These are phyloP conservation scores for Lepidium didymum DNA, from an alignment of 345 rosid genomes.

Conservation along the genomic window DNA sequence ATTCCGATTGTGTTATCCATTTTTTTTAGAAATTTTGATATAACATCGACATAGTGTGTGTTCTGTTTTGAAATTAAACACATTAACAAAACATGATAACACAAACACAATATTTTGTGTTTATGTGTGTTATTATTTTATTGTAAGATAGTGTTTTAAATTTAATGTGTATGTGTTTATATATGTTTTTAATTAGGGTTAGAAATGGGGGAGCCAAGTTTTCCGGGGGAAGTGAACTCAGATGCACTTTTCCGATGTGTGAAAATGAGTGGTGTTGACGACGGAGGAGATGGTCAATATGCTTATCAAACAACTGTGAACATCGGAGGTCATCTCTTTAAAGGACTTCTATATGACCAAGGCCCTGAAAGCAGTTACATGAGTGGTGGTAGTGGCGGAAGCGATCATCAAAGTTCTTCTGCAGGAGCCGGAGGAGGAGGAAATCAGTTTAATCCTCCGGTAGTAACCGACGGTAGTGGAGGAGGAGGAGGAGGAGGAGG, in stretches of 20 bases:
- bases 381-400: conserved; percentile 34
- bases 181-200: conserved; percentile 48
- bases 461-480: not conserved
- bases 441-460: conserved; percentile 2
- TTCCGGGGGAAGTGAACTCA: conserved; percentile 65
- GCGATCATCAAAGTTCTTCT: conserved; percentile 54
- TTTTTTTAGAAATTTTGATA: not conserved
- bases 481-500: conserved; percentile 22
- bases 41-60: not conserved
- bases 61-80: not conserved
- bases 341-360: conserved; percentile 86
- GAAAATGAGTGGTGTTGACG: conserved; percentile 60
- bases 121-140: not conserved
- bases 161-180: not conserved
- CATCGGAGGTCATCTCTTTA: conserved; percentile 86
- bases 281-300: conserved; percentile 56
- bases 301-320: conserved; percentile 86
- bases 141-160: not conserved
- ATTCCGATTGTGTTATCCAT: not conserved
- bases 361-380: conserved; percentile 55
- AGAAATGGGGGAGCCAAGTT: conserved; percentile 48
- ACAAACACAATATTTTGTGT: not conserved
- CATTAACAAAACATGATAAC: not conserved
- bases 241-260: conserved; percentile 74
- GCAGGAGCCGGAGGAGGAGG: conserved; percentile 36